phyloP scores from a whole-genome alignment of 116 monocot species.

The Trichopus zeylanicus region DNA sequence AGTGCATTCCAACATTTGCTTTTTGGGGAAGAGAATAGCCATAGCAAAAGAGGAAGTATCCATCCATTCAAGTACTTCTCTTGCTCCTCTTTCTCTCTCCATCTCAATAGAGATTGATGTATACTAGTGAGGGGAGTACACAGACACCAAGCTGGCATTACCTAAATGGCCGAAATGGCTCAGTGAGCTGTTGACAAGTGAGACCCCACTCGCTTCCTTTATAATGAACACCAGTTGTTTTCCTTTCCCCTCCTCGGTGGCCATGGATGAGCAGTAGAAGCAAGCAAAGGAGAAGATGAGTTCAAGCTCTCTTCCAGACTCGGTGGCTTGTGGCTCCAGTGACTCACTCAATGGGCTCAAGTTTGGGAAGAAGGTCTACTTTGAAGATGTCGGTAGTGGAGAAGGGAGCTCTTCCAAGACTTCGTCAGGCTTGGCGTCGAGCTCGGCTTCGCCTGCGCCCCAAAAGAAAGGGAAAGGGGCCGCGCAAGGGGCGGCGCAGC shows the following conservation, averaged over 20 bases:
- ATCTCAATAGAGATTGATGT: too few relatives aligned
- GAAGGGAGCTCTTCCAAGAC: slow-evolving; percentile 14
- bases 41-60: too few relatives aligned
- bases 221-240: neutral
- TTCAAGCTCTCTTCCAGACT: slow-evolving; percentile 20
- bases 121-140: neutral
- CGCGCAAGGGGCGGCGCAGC: slow-evolving; percentile 13
- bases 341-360: slow-evolving; percentile 49
- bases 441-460: slow-evolving; percentile 8
- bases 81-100: too few relatives aligned
- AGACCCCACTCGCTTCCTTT: neutral
- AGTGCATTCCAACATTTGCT: too few relatives aligned
- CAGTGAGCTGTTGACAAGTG: neutral
- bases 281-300: slow-evolving; percentile 27
- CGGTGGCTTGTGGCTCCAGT: slow-evolving; percentile 12
- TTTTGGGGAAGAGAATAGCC: too few relatives aligned
- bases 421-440: slow-evolving; percentile 4
- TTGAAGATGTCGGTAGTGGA: slow-evolving; percentile 31
- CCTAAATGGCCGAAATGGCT: too few relatives aligned
- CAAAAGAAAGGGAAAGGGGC: slow-evolving; percentile 31
- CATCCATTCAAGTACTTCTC: too few relatives aligned
- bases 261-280: neutral
- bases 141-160: neutral
- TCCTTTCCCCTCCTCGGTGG: neutral
- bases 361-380: slow-evolving; percentile 72